Percentiles rank a stretch among this genome's conserved stretches.
phyloP scores from a whole-genome alignment of 2,329 filamentous ascomycete genomes.

The Trichoderma lentiforme region DNA sequence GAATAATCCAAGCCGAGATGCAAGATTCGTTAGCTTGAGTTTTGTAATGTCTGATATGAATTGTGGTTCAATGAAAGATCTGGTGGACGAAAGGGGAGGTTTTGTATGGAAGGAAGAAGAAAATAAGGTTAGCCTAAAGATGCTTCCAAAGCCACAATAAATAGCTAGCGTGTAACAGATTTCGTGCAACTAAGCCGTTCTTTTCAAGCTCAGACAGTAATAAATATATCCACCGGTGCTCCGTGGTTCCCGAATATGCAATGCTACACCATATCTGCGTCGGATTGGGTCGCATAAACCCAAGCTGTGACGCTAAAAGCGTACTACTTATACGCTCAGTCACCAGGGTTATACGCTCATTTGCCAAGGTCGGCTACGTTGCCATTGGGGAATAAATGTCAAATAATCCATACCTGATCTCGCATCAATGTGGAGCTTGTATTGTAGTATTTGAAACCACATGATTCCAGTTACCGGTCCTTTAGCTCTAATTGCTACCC shows the following conservation, averaged over 20 bases:
- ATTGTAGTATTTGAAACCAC: background rate
- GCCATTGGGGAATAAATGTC: background rate
- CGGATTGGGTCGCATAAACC: background rate
- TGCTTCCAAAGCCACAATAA: too few species aligned
- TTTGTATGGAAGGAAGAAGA: too few species aligned
- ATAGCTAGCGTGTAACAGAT: too few species aligned
- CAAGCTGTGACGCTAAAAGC: background rate
- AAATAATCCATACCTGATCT: background rate
- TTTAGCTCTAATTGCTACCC: too few species aligned
- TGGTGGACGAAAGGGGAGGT: too few species aligned
- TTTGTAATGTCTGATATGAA: too few species aligned
- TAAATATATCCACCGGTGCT: background rate
- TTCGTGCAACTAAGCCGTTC: too few species aligned
- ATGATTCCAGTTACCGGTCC: background rate
- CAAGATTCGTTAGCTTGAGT: too few species aligned
- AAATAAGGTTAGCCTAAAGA: too few species aligned
- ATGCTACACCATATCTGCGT: background rate
- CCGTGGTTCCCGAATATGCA: background rate
- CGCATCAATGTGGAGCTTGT: background rate
- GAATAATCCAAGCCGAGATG: too few species aligned
- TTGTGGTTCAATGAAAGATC: too few species aligned
- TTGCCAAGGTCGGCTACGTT: background rate
- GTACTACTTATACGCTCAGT: background rate
- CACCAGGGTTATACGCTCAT: background rate
- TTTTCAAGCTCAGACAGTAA: background rate